A percentile compares a stretch with the other conserved stretches of the same genome.
Conservation (phyloP, 2,329 filamentous ascomycete genomes). For the Phoma sp. region DNA sequence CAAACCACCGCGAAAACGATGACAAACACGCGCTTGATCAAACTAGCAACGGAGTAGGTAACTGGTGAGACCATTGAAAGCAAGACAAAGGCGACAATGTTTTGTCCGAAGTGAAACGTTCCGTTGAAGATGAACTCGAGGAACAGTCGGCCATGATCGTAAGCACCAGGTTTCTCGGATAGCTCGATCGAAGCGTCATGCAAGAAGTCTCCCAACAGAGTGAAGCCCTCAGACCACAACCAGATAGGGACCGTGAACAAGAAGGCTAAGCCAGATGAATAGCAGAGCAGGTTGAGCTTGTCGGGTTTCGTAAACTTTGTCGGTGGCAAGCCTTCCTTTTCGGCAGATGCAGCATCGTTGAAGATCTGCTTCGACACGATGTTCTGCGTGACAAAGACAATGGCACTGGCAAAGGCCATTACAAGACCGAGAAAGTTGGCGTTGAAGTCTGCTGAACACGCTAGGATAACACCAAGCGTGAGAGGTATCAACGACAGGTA, state of each 20-base stretch:
- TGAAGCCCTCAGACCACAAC: slow-evolving; percentile 88
- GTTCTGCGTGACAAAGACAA: slow-evolving; percentile 97
- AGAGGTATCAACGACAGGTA: slow-evolving; percentile 80
- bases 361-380: slow-evolving; percentile 98
- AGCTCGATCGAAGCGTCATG: slow-evolving; percentile 81
- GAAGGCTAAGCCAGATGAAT: slow-evolving; percentile 94
- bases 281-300: slow-evolving; percentile 95
- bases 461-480: slow-evolving; percentile 92
- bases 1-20: slow-evolving; percentile 94
- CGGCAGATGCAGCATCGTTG: slow-evolving; percentile 87
- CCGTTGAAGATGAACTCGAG: slow-evolving; percentile 98
- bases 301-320: slow-evolving; percentile 80
- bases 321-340: slow-evolving; percentile 69
- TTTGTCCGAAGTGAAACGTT: slow-evolving; percentile 94
- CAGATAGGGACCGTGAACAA: slow-evolving; percentile 88
- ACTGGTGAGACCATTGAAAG: slow-evolving; percentile 94
- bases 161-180: slow-evolving; percentile 76
- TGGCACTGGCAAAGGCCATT: slow-evolving; percentile 85
- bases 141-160: slow-evolving; percentile 66
- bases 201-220: slow-evolving; percentile 78
- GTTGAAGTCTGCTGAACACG: slow-evolving; percentile 89
- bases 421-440: slow-evolving; percentile 90
- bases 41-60: slow-evolving; percentile 92
- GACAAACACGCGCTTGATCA: slow-evolving; percentile 97
- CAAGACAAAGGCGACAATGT: slow-evolving; percentile 91